A percentile compares a stretch with the other conserved stretches of the same genome.
Evolutionary conservation across 1,139 yeast genomes (phyloP).

Genomic region (Debaryomyces subglobosus): DNA sequence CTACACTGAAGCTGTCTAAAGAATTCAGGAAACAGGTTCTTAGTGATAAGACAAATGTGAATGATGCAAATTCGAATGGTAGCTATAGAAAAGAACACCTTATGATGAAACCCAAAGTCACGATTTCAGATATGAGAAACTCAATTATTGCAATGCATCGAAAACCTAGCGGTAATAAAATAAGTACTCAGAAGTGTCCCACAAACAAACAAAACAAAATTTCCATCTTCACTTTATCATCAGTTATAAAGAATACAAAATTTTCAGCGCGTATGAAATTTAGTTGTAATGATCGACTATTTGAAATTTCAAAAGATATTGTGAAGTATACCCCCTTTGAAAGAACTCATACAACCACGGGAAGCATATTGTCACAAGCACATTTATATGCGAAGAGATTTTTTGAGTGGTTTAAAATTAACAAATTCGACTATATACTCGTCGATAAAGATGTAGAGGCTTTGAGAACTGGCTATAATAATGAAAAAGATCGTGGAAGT

Average conservation of each 20-base stretch:
- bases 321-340: not conserved
- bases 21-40: not conserved
- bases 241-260: conserved; percentile 1
- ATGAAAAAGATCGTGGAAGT: conserved; percentile 1
- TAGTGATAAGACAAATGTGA: not conserved
- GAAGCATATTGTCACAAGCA: not conserved
- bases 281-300: conserved; percentile 11
- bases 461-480: not conserved
- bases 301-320: conserved; percentile 8
- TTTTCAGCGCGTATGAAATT: not conserved
- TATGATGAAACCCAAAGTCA: not conserved
- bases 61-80: not conserved
- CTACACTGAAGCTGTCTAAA: conserved; percentile 5
- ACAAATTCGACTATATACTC: conserved; percentile 23
- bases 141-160: conserved; percentile 6
- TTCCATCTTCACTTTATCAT: not conserved
- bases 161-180: not conserved
- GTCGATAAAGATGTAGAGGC: conserved; percentile 11
- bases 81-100: not conserved
- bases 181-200: not conserved
- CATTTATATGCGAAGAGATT: conserved; percentile 11
- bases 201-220: not conserved
- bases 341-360: not conserved
- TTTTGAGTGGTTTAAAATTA: conserved; percentile 25
- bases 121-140: conserved; percentile 6